Base-by-base conservation (phyloP, 306 rosid species). In the Inga oerstediana region DNA sequence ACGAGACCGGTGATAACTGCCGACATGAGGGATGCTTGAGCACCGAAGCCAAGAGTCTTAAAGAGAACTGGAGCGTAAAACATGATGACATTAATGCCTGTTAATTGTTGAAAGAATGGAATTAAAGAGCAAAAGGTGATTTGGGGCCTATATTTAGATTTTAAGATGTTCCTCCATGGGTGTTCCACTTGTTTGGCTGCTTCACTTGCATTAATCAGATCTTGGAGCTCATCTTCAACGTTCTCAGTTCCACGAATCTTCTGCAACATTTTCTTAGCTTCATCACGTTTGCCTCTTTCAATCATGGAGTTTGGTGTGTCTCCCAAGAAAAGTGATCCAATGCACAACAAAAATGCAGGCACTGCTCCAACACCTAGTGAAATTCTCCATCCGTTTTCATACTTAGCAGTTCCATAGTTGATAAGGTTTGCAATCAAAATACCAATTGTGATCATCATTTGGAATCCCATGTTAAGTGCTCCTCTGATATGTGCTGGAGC, bases 371-470 rank as follows among this genome's bases (percentile, higher is more conserved):
- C 1, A 10, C 87, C 87, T 22, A 84, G 32, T n/a, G 84, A 79
- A 46, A 56, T n/a, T 46, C 81, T 79, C 87, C 87, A 84, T 8
- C 84, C 87, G 6, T 10, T 58, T 12, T 80, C 76, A 34, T 7
- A 13, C 19, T 79, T 84, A 3, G 84, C 22, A 11, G 78, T 75
- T 2, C 30, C 7, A 7, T 73, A 75, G 78, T 84, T 84, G 32
- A 84, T 80, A 10, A 84, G 80, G 37, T 84, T 84, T 1, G 88
- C 88, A 27, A 27, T 16, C n/a, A 86, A 58, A 45, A 86, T 86
- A 2, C 86, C 88, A 17, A 86, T 79, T n/a, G 88, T 85, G 17
- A 85, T 85, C 83, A 81, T 78, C 85, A 85, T 72, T 59, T 85
- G 88, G 58, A 85, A 85, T 2, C 83, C 83, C 1, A 81, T 81